phyloP scores from a whole-genome alignment of 176 grass and related monocot genomes.

The Oryza meridionalis region DNA sequence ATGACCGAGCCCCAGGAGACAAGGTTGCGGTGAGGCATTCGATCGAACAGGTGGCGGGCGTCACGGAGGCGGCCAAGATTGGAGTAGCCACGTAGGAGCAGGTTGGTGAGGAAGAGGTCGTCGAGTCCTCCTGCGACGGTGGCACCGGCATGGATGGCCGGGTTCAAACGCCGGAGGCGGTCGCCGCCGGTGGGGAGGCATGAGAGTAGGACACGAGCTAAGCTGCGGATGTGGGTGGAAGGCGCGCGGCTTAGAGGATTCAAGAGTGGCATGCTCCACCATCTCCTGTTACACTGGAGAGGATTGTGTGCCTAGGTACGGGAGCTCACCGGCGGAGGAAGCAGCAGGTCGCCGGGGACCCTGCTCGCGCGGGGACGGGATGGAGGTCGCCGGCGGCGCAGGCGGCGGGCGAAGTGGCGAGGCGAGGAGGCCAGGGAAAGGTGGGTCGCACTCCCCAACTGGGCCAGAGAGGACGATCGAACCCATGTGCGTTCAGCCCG shows the following conservation, averaged over 20 bases:
- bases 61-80: slow-evolving; percentile 41
- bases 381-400: no score
- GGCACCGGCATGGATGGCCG: slow-evolving; percentile 48
- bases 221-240: slow-evolving; percentile 9
- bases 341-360: background rate
- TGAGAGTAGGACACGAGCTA: slow-evolving; percentile 54
- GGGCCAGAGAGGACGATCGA: no score
- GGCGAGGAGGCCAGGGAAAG: no score
- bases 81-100: slow-evolving; percentile 59
- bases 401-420: no score
- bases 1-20: slow-evolving; percentile 77
- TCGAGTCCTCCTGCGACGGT: background rate
- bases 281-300: background rate
- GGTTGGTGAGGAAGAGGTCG: slow-evolving; percentile 49
- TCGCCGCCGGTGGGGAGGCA: slow-evolving; percentile 53
- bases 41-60: slow-evolving; percentile 63
- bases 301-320: background rate
- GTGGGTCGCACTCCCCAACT: no score
- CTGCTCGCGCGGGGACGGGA: no score
- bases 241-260: background rate
- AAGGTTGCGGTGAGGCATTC: slow-evolving; percentile 54
- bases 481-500: no score
- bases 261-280: slow-evolving; percentile 24
- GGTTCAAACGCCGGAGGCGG: slow-evolving; percentile 43
- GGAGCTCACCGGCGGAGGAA: background rate